Conservation (phyloP, 2,329 filamentous ascomycete species). For the Setomelanomma holmii region DNA sequence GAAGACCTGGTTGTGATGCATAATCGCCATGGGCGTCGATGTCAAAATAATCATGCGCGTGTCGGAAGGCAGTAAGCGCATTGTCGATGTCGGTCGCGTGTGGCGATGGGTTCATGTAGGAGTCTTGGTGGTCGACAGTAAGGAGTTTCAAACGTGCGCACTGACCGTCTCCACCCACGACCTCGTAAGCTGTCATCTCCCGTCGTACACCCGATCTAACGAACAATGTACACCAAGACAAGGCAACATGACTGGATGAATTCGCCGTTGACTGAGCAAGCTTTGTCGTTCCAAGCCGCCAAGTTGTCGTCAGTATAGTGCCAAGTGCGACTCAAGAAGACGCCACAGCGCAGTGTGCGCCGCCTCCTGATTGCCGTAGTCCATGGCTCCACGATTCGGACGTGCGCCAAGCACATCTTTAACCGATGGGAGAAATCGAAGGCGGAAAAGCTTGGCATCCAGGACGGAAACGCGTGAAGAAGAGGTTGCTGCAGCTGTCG, state of each 20-base stretch:
- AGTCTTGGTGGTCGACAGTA: neutral
- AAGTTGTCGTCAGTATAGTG: constrained; percentile 7
- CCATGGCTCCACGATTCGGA: constrained; percentile 13
- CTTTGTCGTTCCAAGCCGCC: neutral
- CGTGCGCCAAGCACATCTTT: constrained; percentile 23
- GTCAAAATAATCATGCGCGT: too few relatives aligned
- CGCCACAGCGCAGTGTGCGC: constrained; percentile 12
- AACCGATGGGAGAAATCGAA: constrained; percentile 23
- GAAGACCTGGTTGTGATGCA: too few relatives aligned
- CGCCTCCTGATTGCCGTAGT: constrained; percentile 15
- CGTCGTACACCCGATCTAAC: constrained; percentile 2
- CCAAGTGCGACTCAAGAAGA: neutral
- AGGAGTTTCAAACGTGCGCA: neutral
- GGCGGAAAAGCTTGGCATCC: constrained; percentile 22
- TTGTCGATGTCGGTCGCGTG: neutral
- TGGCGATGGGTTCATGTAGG: neutral
- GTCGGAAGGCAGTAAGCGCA: neutral
- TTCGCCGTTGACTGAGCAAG: too few relatives aligned
- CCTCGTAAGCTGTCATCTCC: neutral
- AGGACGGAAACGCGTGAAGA: constrained; percentile 9
- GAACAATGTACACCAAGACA: too few relatives aligned
- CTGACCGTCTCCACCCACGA: neutral
- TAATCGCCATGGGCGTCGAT: too few relatives aligned
- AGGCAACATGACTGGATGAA: too few relatives aligned
- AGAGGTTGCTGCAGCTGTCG: constrained; percentile 8